Conservation (phyloP, 495 filamentous ascomycete species). For the Aspergillus biplanus region DNA sequence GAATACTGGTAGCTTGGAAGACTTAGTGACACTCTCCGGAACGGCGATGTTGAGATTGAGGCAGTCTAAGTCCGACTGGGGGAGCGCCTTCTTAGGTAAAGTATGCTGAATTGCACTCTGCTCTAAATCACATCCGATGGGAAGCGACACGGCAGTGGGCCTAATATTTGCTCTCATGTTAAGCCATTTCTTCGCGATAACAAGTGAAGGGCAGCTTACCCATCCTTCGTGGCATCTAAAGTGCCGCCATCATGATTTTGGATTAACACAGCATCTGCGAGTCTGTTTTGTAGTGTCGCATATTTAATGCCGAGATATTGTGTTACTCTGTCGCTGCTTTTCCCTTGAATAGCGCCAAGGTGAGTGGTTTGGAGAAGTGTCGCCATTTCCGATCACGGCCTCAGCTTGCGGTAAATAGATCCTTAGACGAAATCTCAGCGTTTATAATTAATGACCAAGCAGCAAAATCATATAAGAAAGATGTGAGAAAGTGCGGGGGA, state of each 20-base stretch:
- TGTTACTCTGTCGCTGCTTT: slow-evolving; percentile 27
- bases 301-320: slow-evolving; percentile 41
- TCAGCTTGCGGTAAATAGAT: too few species aligned
- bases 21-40: slow-evolving; percentile 31
- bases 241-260: slow-evolving; percentile 25
- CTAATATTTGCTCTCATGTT: slow-evolving; percentile 11
- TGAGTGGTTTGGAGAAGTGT: slow-evolving; percentile 19
- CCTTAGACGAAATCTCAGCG: not conserved
- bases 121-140: slow-evolving; percentile 33
- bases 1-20: slow-evolving; percentile 46
- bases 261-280: slow-evolving; percentile 35
- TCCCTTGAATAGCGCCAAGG: slow-evolving; percentile 32
- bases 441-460: not conserved
- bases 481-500: too few species aligned
- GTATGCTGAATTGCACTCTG: slow-evolving; percentile 33
- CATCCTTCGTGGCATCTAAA: slow-evolving; percentile 35
- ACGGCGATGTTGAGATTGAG: slow-evolving; percentile 49
- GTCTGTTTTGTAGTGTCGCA: slow-evolving; percentile 35
- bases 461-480: too few species aligned
- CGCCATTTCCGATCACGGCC: slow-evolving; percentile 15
- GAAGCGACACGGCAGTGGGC: slow-evolving; percentile 31
- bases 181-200: too few species aligned
- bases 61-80: slow-evolving; percentile 41
- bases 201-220: slow-evolving; percentile 21
- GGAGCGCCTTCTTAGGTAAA: slow-evolving; percentile 33